phyloP scores from a whole-genome alignment of 176 grass and related monocot species.

The Bolboschoenus planiculmis region DNA sequence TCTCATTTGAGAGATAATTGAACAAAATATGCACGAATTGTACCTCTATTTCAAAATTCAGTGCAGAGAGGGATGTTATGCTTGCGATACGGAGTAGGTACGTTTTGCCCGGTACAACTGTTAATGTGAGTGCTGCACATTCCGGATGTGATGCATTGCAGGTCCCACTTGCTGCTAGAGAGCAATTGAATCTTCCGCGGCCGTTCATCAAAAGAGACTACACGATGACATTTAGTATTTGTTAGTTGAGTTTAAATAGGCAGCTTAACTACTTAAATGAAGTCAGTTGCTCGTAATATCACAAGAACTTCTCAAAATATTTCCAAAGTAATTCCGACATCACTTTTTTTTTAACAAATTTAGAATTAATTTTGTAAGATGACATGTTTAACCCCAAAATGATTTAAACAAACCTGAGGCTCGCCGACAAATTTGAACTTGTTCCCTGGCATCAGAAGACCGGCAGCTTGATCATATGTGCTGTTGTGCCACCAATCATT shows the following conservation, averaged over 20 bases:
- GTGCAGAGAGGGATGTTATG: conserved; percentile 59
- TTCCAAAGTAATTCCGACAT: too few species aligned
- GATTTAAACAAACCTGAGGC: conserved; percentile 28
- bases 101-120: conserved; percentile 55
- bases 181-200: conserved; percentile 54
- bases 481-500: conserved; percentile 86
- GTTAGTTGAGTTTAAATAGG: not conserved
- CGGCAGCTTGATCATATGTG: conserved; percentile 66
- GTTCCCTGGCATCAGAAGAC: conserved; percentile 33
- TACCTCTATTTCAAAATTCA: conserved; percentile 96
- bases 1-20: not conserved
- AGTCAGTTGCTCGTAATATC: not conserved
- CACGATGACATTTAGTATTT: not conserved
- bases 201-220: conserved; percentile 76
- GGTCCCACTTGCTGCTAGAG: not conserved
- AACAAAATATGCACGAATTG: not conserved
- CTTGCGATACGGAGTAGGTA: conserved; percentile 75
- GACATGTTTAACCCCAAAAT: not conserved
- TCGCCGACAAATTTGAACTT: conserved; percentile 55
- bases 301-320: too few species aligned
- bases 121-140: conserved; percentile 44
- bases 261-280: not conserved
- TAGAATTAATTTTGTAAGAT: not conserved
- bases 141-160: conserved; percentile 36
- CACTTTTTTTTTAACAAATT: too few species aligned